Percentiles rank a stretch among this genome's conserved stretches.
These are phyloP conservation scores for Cordyceps farinosa DNA, from an alignment of 2,329 filamentous ascomycete genomes.

Conservation along the genomic window DNA sequence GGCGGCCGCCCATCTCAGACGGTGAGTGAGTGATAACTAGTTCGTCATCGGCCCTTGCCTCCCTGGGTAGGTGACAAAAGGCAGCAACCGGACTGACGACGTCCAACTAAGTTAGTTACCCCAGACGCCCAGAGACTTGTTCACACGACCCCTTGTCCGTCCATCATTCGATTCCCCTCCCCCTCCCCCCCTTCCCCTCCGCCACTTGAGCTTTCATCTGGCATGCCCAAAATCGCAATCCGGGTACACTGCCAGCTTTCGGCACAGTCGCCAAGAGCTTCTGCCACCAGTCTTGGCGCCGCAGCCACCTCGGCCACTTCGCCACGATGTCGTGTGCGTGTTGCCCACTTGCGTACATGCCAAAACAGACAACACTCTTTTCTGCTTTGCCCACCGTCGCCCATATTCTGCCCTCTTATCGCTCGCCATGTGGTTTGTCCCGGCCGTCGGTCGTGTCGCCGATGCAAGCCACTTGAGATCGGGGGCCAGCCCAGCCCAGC, in stretches of 20 bases:
- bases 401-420: background rate
- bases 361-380: background rate
- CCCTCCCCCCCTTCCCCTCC: background rate
- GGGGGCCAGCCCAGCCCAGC: background rate
- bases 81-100: background rate
- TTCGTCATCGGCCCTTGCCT: no score
- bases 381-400: background rate
- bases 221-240: background rate
- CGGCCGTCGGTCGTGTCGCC: background rate
- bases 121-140: background rate
- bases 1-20: no score
- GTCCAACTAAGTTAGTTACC: background rate
- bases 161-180: background rate
- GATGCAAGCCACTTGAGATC: conserved; percentile 1
- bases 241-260: background rate
- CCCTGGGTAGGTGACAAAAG: no score
- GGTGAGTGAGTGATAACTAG: no score
- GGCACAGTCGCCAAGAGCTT: background rate
- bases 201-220: background rate
- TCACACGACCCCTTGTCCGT: background rate
- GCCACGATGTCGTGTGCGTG: background rate
- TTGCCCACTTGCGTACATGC: background rate
- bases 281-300: background rate
- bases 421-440: background rate
- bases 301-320: background rate